These are phyloP conservation scores for Aspergillus sp. DNA, from an alignment of 2,329 filamentous ascomycete species.

Conservation along the genomic window DNA sequence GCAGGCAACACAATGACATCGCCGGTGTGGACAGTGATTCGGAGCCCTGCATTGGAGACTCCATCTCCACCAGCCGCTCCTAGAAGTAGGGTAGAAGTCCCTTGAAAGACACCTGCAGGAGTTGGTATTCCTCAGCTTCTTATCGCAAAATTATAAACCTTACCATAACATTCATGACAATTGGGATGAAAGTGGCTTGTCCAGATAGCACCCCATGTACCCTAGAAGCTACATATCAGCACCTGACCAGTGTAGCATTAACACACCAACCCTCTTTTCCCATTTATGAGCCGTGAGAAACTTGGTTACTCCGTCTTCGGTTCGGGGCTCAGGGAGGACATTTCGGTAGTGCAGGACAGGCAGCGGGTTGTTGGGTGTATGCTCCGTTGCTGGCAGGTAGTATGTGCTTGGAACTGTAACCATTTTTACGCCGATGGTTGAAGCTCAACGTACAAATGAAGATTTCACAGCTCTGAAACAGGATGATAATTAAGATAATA, in stretches of 20 bases:
- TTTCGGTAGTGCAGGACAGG: constrained; percentile 5
- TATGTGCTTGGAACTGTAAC: neutral
- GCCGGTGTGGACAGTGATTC: neutral
- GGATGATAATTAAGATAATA: neutral
- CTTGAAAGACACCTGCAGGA: neutral
- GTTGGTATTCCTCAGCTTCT: neutral
- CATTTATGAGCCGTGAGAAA: constrained; percentile 8
- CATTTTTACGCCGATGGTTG: neutral
- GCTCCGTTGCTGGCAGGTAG: neutral
- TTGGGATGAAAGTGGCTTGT: constrained; percentile 7
- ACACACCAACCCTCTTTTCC: constrained; percentile 1
- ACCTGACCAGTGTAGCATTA: neutral
- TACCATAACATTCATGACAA: constrained; percentile 8
- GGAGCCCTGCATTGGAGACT: neutral
- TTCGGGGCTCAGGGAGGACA: constrained; percentile 4
- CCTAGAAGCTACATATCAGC: neutral
- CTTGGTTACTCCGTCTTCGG: constrained; percentile 4
- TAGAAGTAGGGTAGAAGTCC: constrained; percentile 2
- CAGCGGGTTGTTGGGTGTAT: constrained; percentile 5
- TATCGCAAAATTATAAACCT: neutral
- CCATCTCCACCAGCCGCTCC: constrained; percentile 1
- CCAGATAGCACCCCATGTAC: neutral
- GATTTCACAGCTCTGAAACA: neutral
- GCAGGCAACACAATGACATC: constrained; percentile 7
- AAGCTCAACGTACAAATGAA: neutral